Evolutionary conservation across 768 basidiomycete species (phyloP), one percentile per base, ranked within the genome.

Genomic region (Fomitopsis serialis): DNA sequence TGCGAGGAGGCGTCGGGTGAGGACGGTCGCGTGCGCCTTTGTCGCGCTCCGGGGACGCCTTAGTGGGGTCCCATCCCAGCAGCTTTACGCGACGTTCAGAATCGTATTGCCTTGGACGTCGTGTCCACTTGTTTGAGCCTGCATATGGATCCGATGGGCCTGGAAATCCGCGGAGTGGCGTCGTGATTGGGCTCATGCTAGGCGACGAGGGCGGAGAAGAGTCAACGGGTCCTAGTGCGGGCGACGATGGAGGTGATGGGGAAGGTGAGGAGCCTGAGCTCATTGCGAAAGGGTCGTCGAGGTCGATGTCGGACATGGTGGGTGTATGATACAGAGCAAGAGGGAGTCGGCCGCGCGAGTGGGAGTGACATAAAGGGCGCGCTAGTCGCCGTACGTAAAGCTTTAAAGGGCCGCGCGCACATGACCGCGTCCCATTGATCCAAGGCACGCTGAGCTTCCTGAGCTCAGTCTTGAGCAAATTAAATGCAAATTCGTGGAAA

Each of bases 91-190:
- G 49, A 29, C 52, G 74, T 61, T 82, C 78, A 45, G 29, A 32
- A 32, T 32, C 29, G 29, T 79, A 78, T 12, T 72, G 60, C 2
- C 75, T 75, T 24, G 70, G 76, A 3, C 60, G 61, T 59, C 72
- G 73, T 25, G 59, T 69, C 3, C 76, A 73, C 52, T 78, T 80
- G 3, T 77, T 75, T 1, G 83, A 82, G 0, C 76, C 85, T 12
- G 86, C 80, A 50, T 83, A 80, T 0, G 84, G 84, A 59, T 87
- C 66, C 13, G 59, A 17, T 24, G 58, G 51, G 24, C 62, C 63
- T 7, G 62, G 60, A 22, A 58, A 55, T 43, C 70, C 63, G 37
- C n/a, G n/a, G n/a, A 74, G 63, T 42, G 71, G 66, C 56, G 59
- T 65, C 69, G 60, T 29, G 49, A 63, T 1, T 54, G 64, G 53